Evolutionary conservation across 2,329 filamentous ascomycete genomes (phyloP).

Genomic region (Cordyceps tenuipes): DNA sequence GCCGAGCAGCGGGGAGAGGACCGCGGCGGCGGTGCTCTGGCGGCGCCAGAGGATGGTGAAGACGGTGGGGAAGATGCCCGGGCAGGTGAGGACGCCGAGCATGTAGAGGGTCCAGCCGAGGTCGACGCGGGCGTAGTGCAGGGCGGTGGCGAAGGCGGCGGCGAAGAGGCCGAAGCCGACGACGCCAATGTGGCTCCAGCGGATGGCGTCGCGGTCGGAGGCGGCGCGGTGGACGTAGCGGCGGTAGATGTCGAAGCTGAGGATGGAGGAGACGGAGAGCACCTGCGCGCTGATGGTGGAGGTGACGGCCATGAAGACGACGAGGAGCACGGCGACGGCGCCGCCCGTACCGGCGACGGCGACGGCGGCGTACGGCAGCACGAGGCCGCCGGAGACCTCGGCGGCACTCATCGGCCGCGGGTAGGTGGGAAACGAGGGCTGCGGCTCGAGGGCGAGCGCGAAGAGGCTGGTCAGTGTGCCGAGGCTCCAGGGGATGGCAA

Average conservation of each 20-base stretch:
- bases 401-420: conserved; percentile 46
- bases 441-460: conserved; percentile 38
- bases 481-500: conserved; percentile 44
- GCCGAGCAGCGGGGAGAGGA: conserved; percentile 41
- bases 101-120: conserved; percentile 47
- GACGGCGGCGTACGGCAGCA: conserved; percentile 61
- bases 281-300: conserved; percentile 44
- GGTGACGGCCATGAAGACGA: conserved; percentile 73
- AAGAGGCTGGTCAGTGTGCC: conserved; percentile 42
- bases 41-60: conserved; percentile 45
- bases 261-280: conserved; percentile 44
- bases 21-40: conserved; percentile 40
- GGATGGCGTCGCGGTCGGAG: conserved; percentile 40
- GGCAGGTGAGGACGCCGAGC: conserved; percentile 44
- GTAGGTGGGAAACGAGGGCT: conserved; percentile 44
- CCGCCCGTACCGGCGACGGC: conserved; percentile 63
- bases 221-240: conserved; percentile 39
- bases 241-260: conserved; percentile 46
- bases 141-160: conserved; percentile 41
- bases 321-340: conserved; percentile 56
- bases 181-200: conserved; percentile 43
- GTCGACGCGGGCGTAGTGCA: conserved; percentile 46
- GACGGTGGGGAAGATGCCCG: conserved; percentile 44
- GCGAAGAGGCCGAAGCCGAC: conserved; percentile 44
- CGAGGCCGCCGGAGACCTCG: conserved; percentile 60